Conservation (phyloP, 208 protist species). For the Leishmania amazonensis region DNA sequence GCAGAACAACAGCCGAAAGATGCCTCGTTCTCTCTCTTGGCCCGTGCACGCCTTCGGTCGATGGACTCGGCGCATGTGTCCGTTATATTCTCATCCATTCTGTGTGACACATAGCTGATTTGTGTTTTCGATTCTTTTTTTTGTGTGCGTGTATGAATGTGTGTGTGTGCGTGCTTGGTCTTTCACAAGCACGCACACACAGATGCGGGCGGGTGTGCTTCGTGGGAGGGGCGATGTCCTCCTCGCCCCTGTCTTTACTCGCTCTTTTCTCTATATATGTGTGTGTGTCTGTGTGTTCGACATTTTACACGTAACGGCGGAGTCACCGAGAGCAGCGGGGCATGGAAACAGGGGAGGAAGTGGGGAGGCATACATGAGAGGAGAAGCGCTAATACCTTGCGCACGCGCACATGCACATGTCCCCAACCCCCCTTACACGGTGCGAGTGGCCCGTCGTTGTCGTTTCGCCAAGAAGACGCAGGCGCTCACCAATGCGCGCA, state of each 20-base stretch:
- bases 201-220: neutral
- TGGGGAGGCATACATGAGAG: no score
- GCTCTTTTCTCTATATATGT: neutral
- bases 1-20: no score
- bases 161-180: neutral
- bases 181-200: neutral
- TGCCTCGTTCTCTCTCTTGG: no score
- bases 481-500: neutral
- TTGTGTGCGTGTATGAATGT: neutral
- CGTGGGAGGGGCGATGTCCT: neutral
- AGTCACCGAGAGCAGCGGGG: neutral
- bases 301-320: neutral
- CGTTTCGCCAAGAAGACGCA: neutral
- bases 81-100: neutral
- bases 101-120: neutral
- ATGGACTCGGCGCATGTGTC: no score
- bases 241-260: neutral
- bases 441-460: neutral
- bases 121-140: neutral
- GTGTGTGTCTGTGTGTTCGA: neutral
- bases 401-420: neutral
- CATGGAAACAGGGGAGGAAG: neutral
- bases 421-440: neutral
- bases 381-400: neutral
- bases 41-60: no score